Conservation (phyloP, 2,329 filamentous ascomycete species). For the Emericellopsis atlantica region DNA sequence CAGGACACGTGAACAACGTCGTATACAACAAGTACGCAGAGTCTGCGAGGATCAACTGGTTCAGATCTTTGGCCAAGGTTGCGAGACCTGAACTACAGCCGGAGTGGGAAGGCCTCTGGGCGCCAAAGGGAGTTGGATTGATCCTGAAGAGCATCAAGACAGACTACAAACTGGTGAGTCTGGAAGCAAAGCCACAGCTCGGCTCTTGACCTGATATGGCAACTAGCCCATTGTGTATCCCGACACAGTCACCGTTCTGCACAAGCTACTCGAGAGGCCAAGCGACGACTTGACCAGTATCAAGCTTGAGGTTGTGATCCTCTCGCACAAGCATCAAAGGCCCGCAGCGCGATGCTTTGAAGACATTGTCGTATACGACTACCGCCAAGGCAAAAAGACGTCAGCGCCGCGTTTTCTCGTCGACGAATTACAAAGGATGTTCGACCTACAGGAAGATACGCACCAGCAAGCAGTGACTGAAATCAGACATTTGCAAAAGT, state of each 20-base stretch:
- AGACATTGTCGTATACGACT: slow-evolving; percentile 67
- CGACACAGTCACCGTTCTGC: slow-evolving; percentile 71
- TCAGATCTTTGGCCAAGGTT: slow-evolving; percentile 52
- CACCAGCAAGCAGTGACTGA: slow-evolving; percentile 1
- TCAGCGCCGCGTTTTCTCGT: slow-evolving; percentile 27
- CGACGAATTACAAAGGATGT: slow-evolving; percentile 20
- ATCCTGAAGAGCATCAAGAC: slow-evolving; percentile 71
- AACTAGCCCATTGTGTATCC: slow-evolving; percentile 69
- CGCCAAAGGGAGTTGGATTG: slow-evolving; percentile 52
- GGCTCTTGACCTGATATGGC: not conserved
- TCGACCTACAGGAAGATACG: slow-evolving; percentile 16
- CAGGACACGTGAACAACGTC: slow-evolving; percentile 71
- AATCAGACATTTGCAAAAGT: slow-evolving; percentile 1
- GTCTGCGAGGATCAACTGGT: slow-evolving; percentile 68
- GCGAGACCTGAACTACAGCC: slow-evolving; percentile 47
- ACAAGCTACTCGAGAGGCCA: slow-evolving; percentile 54
- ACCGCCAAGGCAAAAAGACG: slow-evolving; percentile 21
- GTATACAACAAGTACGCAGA: slow-evolving; percentile 77
- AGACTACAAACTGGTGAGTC: slow-evolving; percentile 75
- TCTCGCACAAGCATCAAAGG: slow-evolving; percentile 65
- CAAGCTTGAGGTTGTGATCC: slow-evolving; percentile 46
- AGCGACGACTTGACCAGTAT: slow-evolving; percentile 31
- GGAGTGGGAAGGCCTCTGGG: slow-evolving; percentile 59
- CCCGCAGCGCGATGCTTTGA: slow-evolving; percentile 64
- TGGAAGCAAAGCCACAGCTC: not conserved